phyloP scores from a whole-genome alignment of 176 grass and related monocot genomes.

The Tillandsia fasciculata region DNA sequence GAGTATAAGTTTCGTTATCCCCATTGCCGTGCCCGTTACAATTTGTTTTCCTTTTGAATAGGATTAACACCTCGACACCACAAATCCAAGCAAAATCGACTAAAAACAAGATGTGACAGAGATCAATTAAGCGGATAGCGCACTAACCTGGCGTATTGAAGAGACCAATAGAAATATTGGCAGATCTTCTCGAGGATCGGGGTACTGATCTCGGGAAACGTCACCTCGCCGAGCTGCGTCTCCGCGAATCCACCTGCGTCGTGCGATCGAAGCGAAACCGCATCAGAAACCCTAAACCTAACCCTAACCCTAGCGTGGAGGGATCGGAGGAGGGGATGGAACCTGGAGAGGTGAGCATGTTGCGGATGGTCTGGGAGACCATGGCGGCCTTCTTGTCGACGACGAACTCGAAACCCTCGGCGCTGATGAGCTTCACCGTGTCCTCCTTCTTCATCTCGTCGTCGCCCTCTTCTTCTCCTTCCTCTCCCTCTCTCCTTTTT shows the following conservation, averaged over 20 bases:
- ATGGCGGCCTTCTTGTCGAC: constrained; percentile 85
- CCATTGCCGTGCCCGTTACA: too few relatives aligned
- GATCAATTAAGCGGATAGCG: background rate
- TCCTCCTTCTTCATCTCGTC: constrained; percentile 29
- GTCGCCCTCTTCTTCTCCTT: constrained; percentile 5
- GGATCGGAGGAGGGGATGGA: background rate
- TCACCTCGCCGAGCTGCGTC: constrained; percentile 64
- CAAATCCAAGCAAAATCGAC: background rate
- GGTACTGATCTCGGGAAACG: constrained; percentile 80
- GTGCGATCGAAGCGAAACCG: background rate
- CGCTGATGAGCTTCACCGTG: constrained; percentile 89
- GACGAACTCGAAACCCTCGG: constrained; percentile 93
- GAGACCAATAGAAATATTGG: constrained; percentile 96
- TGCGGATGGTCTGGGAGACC: constrained; percentile 82
- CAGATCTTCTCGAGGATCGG: constrained; percentile 85
- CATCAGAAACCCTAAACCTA: constrained; percentile 1
- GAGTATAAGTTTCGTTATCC: too few relatives aligned
- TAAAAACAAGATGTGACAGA: background rate
- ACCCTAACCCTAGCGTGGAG: background rate
- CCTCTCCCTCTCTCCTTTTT: background rate
- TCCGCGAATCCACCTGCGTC: constrained; percentile 53
- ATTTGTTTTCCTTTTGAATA: too few relatives aligned
- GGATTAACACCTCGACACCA: background rate
- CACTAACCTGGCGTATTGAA: constrained; percentile 56
- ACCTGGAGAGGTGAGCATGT: constrained; percentile 99